Evolutionary conservation across 73 alveolate species (phyloP).

Genomic region (Tetrahymena borealis): DNA sequence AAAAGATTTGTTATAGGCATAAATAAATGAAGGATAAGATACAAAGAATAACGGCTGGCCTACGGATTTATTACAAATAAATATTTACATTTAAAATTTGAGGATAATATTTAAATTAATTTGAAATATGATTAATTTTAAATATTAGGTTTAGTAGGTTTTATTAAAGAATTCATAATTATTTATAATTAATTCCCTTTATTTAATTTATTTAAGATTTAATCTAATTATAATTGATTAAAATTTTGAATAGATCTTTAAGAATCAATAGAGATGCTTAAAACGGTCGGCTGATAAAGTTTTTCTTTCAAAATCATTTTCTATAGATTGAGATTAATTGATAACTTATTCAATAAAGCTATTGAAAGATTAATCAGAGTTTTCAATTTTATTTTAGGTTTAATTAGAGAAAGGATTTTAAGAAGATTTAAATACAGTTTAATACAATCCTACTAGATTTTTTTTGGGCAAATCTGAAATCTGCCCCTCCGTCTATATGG

Average conservation of each 20-base stretch:
- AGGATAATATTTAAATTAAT: no score
- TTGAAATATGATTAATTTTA: no score
- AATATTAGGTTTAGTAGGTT: no score
- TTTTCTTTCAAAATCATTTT: background rate
- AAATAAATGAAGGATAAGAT: no score
- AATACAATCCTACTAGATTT: background rate
- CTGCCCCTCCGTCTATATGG: background rate
- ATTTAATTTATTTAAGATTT: no score
- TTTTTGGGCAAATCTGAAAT: background rate
- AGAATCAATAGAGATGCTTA: background rate
- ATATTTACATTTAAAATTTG: no score
- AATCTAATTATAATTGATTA: no score
- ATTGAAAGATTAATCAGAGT: background rate
- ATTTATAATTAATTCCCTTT: no score
- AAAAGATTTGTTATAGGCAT: no score
- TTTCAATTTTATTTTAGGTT: background rate
- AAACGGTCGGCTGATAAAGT: background rate
- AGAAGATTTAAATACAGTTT: background rate
- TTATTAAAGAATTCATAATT: no score
- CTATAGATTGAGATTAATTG: background rate
- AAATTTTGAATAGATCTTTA: background rate
- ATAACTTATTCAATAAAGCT: background rate
- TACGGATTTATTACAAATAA: no score
- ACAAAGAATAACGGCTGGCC: no score
- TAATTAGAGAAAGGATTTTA: background rate